A percentile compares a stretch with the other conserved stretches of the same genome.
phyloP scores from a whole-genome alignment of 768 basidiomycete genomes.

The Agrocybe praecox region DNA sequence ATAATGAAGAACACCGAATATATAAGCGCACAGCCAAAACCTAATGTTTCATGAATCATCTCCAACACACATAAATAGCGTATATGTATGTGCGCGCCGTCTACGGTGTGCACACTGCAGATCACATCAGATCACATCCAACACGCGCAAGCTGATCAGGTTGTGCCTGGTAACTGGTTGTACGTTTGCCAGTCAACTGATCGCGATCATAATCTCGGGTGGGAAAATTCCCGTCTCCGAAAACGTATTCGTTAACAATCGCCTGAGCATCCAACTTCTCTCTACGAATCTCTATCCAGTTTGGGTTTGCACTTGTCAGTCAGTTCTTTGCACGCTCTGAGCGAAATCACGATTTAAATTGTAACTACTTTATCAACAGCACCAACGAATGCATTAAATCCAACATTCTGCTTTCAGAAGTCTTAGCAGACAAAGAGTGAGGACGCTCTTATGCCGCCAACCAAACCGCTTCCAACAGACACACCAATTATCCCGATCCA shows the following conservation, averaged over 20 bases:
- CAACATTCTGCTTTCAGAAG: constrained; percentile 2
- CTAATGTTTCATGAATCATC: no score
- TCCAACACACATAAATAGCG: no score
- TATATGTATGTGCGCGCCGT: no score
- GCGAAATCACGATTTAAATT: neutral
- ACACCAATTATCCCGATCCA: constrained; percentile 1
- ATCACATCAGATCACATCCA: no score
- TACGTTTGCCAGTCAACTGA: no score
- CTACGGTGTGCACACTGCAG: no score
- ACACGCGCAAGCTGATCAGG: no score
- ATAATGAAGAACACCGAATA: no score
- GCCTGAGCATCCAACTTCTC: constrained; percentile 35
- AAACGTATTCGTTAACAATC: constrained; percentile 44
- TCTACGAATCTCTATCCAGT: constrained; percentile 30
- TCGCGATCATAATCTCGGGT: no score
- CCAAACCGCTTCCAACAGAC: constrained; percentile 1
- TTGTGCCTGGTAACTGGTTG: no score
- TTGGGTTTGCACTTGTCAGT: constrained; percentile 29
- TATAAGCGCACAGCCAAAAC: no score
- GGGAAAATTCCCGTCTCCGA: constrained; percentile 30
- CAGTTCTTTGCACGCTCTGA: neutral
- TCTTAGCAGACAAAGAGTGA: constrained; percentile 4
- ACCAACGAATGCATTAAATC: constrained; percentile 12
- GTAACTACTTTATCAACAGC: neutral
- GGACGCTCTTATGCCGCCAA: constrained; percentile 4